phyloP scores from a whole-genome alignment of 2,329 filamentous ascomycete species.

The Aspergillus clavatus region DNA sequence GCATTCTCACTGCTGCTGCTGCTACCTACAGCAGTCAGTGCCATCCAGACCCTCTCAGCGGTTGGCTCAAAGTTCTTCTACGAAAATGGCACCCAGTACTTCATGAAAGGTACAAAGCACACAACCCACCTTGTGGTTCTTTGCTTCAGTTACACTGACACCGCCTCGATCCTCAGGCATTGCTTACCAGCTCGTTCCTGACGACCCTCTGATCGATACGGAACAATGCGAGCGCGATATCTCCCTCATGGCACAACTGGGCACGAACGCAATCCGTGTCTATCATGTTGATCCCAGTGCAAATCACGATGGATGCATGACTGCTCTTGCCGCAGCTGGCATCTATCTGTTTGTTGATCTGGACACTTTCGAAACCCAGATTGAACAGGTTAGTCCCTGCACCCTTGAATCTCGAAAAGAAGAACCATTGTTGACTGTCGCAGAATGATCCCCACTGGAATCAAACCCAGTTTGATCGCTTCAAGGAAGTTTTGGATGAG shows the following conservation, averaged over 20 bases:
- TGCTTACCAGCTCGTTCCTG: conserved; percentile 62
- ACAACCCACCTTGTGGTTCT: too few relatives aligned
- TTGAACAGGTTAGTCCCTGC: conserved; percentile 40
- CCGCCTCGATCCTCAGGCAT: conserved; percentile 51
- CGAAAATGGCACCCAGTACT: conserved; percentile 74
- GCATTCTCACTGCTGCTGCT: conserved; percentile 21
- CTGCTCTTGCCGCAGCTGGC: conserved; percentile 68
- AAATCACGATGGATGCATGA: conserved; percentile 77
- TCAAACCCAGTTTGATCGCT: conserved; percentile 62
- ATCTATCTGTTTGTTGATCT: conserved; percentile 84
- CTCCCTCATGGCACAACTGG: conserved; percentile 70
- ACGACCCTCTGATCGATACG: conserved; percentile 71
- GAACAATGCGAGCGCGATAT: conserved; percentile 74
- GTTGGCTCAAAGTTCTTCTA: conserved; percentile 83
- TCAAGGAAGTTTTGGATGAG: conserved; percentile 67
- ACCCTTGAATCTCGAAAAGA: too few relatives aligned
- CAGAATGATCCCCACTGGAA: conserved; percentile 66
- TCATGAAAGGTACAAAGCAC: conserved; percentile 69
- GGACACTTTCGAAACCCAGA: conserved; percentile 48
- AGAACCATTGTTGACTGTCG: conserved; percentile 6
- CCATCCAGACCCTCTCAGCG: conserved; percentile 53
- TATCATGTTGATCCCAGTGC: conserved; percentile 74
- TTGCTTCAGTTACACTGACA: conserved; percentile 8
- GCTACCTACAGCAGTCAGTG: conserved; percentile 28
- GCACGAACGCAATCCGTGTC: conserved; percentile 78